Conservation (phyloP, 2,329 filamentous ascomycete genomes). For the Graphilbum fragrans region DNA sequence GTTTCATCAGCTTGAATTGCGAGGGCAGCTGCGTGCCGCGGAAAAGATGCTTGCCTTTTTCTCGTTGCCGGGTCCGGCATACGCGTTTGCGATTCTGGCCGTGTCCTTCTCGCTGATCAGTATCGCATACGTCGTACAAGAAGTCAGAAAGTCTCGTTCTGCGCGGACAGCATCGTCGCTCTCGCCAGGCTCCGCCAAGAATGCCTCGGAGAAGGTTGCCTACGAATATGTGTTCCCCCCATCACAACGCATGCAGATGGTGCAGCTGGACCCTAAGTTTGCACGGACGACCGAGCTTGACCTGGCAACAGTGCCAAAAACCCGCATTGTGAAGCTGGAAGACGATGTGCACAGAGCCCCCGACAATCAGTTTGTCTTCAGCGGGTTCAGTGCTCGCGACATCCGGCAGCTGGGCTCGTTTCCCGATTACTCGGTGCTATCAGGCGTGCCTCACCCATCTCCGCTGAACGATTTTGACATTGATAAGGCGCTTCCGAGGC, state of each 20-base stretch:
- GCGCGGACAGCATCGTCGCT: background rate
- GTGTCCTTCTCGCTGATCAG: background rate
- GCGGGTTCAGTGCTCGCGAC: slow-evolving; percentile 2
- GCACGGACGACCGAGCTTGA: background rate
- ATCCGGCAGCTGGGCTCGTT: slow-evolving; percentile 50
- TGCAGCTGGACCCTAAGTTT: background rate
- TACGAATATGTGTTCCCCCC: slow-evolving; percentile 1
- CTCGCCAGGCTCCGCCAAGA: background rate
- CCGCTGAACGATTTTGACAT: slow-evolving; percentile 51
- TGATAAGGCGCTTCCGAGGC: slow-evolving; percentile 53
- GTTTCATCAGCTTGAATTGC: too few species aligned
- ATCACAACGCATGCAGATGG: background rate
- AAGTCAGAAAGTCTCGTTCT: background rate
- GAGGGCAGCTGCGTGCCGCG: too few species aligned
- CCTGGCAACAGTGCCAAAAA: background rate
- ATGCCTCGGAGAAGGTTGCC: background rate
- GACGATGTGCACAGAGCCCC: background rate
- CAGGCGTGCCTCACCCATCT: slow-evolving; percentile 58
- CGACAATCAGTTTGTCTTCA: slow-evolving; percentile 1
- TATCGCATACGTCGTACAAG: background rate
- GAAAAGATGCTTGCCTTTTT: background rate
- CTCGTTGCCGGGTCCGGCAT: background rate
- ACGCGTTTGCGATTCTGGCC: background rate
- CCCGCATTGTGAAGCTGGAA: background rate
- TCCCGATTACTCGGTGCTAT: slow-evolving; percentile 64